A percentile compares a stretch with the other conserved stretches of the same genome.
Conservation (phyloP, 176 grass and related monocot species). For the Bothriochloa decipiens region DNA sequence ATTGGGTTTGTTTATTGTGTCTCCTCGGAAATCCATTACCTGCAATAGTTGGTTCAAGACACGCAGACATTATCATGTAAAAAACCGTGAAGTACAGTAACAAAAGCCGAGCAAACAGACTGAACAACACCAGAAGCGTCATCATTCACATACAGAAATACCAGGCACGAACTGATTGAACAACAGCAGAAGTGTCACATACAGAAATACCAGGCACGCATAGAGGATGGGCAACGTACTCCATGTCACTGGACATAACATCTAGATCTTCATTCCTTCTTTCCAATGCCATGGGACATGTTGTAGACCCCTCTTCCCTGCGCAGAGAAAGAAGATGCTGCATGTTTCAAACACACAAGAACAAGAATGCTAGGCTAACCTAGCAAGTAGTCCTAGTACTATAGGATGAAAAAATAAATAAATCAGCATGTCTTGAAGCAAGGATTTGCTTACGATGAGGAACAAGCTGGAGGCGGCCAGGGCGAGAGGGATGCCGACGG, state of each 20-base stretch:
- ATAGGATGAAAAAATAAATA: too few relatives aligned
- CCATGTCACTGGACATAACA: neutral
- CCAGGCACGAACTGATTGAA: neutral
- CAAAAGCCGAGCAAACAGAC: neutral
- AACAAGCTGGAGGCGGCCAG: conserved; percentile 26
- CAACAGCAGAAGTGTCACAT: neutral
- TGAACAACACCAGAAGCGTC: neutral
- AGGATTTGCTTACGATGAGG: conserved; percentile 38
- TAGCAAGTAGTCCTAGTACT: too few relatives aligned
- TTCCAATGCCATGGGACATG: conserved; percentile 46
- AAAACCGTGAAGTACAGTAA: neutral
- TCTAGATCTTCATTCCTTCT: conserved; percentile 26
- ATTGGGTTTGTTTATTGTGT: neutral
- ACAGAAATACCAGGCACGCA: neutral
- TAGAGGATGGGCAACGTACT: neutral
- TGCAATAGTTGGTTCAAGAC: neutral
- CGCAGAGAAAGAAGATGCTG: neutral
- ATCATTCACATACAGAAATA: neutral
- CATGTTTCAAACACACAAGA: neutral
- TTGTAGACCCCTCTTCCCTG: conserved; percentile 47
- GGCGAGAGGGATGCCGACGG: conserved; percentile 49
- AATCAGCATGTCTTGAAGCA: neutral
- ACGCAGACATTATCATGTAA: neutral
- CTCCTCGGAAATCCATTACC: neutral
- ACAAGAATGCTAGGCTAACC: neutral